Conservation (phyloP, 257 asterid species). For the Coffea canephora region DNA sequence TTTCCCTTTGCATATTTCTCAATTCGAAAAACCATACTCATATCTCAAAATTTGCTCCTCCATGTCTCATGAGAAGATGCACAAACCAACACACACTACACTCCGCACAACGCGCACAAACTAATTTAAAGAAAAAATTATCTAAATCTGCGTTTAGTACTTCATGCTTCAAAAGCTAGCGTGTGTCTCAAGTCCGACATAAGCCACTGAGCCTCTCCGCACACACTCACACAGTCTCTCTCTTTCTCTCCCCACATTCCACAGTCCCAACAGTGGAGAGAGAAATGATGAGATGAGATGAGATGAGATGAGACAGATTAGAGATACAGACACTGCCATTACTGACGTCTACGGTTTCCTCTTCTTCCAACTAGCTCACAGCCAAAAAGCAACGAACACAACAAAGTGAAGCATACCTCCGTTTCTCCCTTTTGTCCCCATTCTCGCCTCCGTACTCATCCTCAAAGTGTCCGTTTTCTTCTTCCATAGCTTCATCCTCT, state of each 20-base stretch:
- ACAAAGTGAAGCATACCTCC: not conserved
- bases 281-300: not conserved
- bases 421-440: constrained; percentile 1
- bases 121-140: no score
- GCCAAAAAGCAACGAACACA: not conserved
- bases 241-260: not conserved
- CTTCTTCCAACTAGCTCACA: not conserved
- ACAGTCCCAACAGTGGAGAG: constrained; percentile 9
- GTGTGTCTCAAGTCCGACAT: constrained; percentile 72
- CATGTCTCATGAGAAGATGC: no score
- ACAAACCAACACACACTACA: no score
- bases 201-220: constrained; percentile 44
- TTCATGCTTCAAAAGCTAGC: constrained; percentile 33
- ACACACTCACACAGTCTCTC: constrained; percentile 10
- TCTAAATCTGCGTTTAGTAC: constrained; percentile 13
- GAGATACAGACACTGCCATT: constrained; percentile 10
- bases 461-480: constrained; percentile 10
- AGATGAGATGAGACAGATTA: constrained; percentile 12
- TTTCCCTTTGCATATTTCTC: no score
- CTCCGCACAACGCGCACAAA: no score
- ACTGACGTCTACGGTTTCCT: constrained; percentile 11
- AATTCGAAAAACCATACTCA: no score
- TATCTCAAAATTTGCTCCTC: no score
- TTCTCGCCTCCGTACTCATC: constrained; percentile 11
- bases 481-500: constrained; percentile 4